Evolutionary conservation across 305 asterid species (phyloP).

Genomic region (Fraxinus ornus): DNA sequence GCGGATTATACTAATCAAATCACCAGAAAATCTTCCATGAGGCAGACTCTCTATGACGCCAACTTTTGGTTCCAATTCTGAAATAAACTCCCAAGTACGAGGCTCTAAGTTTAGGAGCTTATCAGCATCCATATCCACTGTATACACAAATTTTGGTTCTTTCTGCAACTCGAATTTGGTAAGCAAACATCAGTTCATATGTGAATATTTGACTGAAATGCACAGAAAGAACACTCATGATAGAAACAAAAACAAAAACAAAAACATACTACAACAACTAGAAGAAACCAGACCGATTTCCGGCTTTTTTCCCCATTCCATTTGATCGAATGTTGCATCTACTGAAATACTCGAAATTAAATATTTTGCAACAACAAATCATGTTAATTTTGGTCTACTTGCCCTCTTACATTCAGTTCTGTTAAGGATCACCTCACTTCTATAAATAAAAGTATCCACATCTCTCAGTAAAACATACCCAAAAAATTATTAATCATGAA

Average conservation of each 20-base stretch:
- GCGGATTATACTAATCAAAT: slow-evolving; percentile 52
- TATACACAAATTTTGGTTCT: slow-evolving; percentile 69
- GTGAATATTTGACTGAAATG: neutral
- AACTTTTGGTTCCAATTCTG: slow-evolving; percentile 72
- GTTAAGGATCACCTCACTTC: neutral
- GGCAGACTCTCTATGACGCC: slow-evolving; percentile 72
- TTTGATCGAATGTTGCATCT: neutral
- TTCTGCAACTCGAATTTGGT: slow-evolving; percentile 47
- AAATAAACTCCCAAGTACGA: slow-evolving; percentile 74
- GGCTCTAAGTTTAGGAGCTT: slow-evolving; percentile 77
- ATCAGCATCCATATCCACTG: slow-evolving; percentile 63
- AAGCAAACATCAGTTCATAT: slow-evolving; percentile 19
- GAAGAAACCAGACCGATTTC: neutral
- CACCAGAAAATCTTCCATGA: slow-evolving; percentile 45
- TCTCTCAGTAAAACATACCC: neutral
- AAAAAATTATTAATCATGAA: neutral
- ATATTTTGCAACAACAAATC: neutral
- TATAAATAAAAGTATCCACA: neutral
- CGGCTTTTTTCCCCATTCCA: neutral
- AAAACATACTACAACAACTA: neutral
- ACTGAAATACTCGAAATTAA: neutral
- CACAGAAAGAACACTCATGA: neutral
- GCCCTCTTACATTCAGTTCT: neutral
- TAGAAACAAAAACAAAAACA: neutral
- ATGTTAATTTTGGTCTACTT: neutral